Conservation (phyloP, 75 land plant genomes). For the Cunninghamia lanceolata region DNA sequence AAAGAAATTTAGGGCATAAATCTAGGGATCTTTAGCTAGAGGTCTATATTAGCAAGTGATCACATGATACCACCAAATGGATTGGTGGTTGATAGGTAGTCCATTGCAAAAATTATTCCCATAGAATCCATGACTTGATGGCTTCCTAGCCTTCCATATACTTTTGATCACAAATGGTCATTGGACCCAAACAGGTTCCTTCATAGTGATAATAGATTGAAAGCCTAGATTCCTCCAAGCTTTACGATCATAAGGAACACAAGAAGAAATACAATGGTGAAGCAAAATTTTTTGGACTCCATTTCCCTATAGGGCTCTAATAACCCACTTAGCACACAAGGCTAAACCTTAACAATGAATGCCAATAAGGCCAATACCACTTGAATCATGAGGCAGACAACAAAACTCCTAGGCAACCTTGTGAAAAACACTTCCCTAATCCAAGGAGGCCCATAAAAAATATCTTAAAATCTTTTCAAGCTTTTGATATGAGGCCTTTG, state of each 20-base stretch:
- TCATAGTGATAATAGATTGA: not conserved
- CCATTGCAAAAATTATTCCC: not conserved
- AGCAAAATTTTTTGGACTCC: not conserved
- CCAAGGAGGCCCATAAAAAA: not conserved
- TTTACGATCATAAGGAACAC: not conserved
- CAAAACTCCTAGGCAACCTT: not conserved
- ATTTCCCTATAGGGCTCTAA: not conserved
- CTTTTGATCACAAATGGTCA: not conserved
- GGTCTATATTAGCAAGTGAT: not conserved
- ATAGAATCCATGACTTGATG: not conserved
- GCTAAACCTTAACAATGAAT: not conserved
- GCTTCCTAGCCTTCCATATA: not conserved
- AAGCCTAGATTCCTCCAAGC: not conserved
- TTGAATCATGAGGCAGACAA: not conserved
- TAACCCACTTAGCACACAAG: not conserved
- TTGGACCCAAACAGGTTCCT: not conserved
- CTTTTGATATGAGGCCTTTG: not conserved
- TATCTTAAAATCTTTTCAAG: not conserved
- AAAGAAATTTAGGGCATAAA: too few species aligned
- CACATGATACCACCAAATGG: not conserved
- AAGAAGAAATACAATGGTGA: not conserved
- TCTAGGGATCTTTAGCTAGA: not conserved
- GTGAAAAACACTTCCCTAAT: not conserved
- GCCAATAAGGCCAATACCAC: not conserved
- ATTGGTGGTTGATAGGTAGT: not conserved